phyloP scores from a whole-genome alignment of 768 basidiomycete species.

The Vishniacozyma victoriae region DNA sequence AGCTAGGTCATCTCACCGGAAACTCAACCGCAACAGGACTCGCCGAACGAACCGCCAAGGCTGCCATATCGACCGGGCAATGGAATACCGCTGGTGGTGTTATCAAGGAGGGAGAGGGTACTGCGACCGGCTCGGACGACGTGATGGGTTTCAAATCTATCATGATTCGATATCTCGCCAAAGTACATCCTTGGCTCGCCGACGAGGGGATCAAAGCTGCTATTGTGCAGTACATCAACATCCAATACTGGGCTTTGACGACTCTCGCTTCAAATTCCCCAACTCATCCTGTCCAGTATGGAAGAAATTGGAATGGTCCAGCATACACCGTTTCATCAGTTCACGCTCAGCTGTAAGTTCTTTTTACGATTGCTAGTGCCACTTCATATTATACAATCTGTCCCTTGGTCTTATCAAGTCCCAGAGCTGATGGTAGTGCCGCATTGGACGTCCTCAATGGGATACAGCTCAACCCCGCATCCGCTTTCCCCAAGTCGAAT shows the following conservation, averaged over 20 bases:
- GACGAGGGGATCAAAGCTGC: conserved; percentile 6
- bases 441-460: conserved; percentile 17
- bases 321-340: not conserved
- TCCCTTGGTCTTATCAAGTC: too few species aligned
- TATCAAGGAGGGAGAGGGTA: conserved; percentile 12
- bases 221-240: conserved; percentile 11
- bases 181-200: not conserved
- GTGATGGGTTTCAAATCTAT: conserved; percentile 17
- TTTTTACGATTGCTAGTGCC: too few species aligned
- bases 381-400: too few species aligned
- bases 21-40: conserved; percentile 9
- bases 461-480: conserved; percentile 10
- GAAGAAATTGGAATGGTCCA: conserved; percentile 16
- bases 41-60: conserved; percentile 5
- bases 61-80: not conserved
- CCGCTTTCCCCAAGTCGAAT: conserved; percentile 7
- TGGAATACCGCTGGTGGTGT: conserved; percentile 15
- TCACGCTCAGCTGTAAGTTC: conserved; percentile 13
- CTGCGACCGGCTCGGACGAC: not conserved
- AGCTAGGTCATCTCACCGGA: conserved; percentile 6
- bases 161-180: conserved; percentile 7
- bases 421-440: conserved; percentile 4
- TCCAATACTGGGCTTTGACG: conserved; percentile 16
- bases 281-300: conserved; percentile 7
- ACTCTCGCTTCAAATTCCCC: conserved; percentile 3